A percentile compares a stretch with the other conserved stretches of the same genome.
Conservation (phyloP, 176 grass and related monocot genomes). For the Pharus latifolius region DNA sequence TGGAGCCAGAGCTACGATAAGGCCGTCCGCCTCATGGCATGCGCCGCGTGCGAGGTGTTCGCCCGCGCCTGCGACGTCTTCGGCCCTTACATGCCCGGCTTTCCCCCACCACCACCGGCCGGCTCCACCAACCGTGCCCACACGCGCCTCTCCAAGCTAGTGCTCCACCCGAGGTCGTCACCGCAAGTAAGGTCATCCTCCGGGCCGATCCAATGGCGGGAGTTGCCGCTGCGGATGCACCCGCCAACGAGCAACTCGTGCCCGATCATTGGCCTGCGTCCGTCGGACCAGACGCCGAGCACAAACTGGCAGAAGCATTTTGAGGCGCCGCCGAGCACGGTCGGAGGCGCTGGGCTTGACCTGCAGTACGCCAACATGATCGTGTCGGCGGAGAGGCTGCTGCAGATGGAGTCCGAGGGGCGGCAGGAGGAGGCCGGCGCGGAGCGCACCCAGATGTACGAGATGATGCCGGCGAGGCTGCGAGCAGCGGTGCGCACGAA, state of each 20-base stretch:
- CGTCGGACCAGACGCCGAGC: background rate
- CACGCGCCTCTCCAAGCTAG: background rate
- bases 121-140: background rate
- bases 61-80: conserved; percentile 33
- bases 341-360: conserved; percentile 36
- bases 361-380: conserved; percentile 45
- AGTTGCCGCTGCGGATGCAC: background rate
- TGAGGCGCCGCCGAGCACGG: conserved; percentile 17
- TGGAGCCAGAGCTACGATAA: conserved; percentile 40
- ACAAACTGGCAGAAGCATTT: conserved; percentile 18
- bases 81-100: conserved; percentile 14
- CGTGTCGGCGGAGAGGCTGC: conserved; percentile 18
- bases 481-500: conserved; percentile 23
- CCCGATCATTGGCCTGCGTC: conserved; percentile 15
- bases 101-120: background rate
- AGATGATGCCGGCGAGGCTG: conserved; percentile 31
- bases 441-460: conserved; percentile 33
- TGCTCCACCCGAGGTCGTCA: background rate
- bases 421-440: conserved; percentile 5
- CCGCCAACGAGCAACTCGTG: conserved; percentile 19
- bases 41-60: conserved; percentile 26
- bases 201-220: conserved; percentile 24
- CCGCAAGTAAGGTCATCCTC: conserved; percentile 23
- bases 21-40: conserved; percentile 26
- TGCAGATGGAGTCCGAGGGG: conserved; percentile 6